Conservation (phyloP, 768 basidiomycete genomes). For the Clitopilus passeckerianus region DNA sequence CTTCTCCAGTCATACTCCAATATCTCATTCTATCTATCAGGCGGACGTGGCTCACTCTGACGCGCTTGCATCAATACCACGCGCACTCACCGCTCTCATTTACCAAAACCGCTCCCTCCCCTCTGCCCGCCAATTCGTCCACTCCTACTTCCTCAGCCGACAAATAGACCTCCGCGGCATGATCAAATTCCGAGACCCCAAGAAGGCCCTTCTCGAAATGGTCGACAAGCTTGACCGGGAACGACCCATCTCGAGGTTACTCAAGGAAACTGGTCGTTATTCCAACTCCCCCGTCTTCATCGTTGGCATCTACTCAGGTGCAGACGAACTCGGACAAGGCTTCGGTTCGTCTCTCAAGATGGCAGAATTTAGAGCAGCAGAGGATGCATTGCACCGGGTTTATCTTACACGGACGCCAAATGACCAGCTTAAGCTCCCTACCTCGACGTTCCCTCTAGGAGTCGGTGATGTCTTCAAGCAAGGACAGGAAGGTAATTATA, state of each 20-base stretch:
- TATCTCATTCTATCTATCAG: constrained; percentile 22
- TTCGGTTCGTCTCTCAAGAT: constrained; percentile 91
- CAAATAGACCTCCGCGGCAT: constrained; percentile 75
- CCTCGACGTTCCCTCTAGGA: constrained; percentile 63
- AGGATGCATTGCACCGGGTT: constrained; percentile 77
- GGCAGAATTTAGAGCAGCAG: constrained; percentile 91
- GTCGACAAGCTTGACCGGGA: constrained; percentile 65
- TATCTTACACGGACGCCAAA: constrained; percentile 78
- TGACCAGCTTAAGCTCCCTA: constrained; percentile 64
- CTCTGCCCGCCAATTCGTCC: constrained; percentile 84
- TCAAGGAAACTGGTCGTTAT: constrained; percentile 90
- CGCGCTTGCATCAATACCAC: constrained; percentile 83
- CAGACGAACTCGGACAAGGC: constrained; percentile 87
- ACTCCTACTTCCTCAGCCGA: constrained; percentile 84
- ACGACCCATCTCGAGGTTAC: constrained; percentile 68
- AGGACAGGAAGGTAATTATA: constrained; percentile 42
- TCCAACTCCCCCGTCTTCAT: constrained; percentile 90
- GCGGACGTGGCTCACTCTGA: constrained; percentile 69
- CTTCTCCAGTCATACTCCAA: constrained; percentile 1
- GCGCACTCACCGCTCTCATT: constrained; percentile 82
- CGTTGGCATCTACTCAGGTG: constrained; percentile 88
- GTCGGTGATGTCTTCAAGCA: constrained; percentile 49
- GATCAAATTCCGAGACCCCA: constrained; percentile 81
- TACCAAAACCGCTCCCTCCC: constrained; percentile 84
- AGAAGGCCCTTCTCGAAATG: constrained; percentile 69